Base-by-base conservation (phyloP, 2,329 filamentous ascomycete species). In the Fusarium napiforme region DNA sequence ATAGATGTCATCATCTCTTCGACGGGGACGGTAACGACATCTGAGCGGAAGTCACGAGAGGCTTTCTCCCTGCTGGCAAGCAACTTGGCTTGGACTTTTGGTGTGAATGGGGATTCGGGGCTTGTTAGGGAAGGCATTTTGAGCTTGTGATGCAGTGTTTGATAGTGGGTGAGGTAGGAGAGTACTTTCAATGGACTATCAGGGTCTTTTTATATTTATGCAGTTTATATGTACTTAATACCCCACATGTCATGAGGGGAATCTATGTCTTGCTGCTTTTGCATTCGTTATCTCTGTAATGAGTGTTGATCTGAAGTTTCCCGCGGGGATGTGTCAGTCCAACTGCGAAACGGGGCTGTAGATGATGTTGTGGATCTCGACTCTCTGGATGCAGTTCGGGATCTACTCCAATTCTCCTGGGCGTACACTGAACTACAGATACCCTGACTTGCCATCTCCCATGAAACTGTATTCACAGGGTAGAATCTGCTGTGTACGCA, bases 1-100 rank as follows among this genome's bases (percentile, higher is more conserved):
- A 79, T 77, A 50, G 77, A 75, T 60, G 77, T 66, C 77, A 78
- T 78, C 77, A 78, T 78, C 16, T 68, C 62, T 30, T 78, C 75
- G 5, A 73, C 65, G 4, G 75, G 77, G 7, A 77, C 76, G 5
- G 77, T 79, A 10, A 78, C 72, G 19, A 79, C 77, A 77, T 79
- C 77, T 43, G 77, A 78, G 39, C 77, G 74, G 43, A 78, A 79
- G 62, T 79, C 77, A 5, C 26, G 76, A 71, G 23, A 78, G 62
- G 56, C 76, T 71, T 30, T 77, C 65, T 55, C 56, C n/a, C 60
- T 39, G 40, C 37, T 69, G 18, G 55, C 40, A 21, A 60, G 59
- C 15, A 72, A 36, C 21, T 72, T 72, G 9, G 69, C 69, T 40
- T 57, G 40, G 15, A 72, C 64, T 32, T 69, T 69, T 7, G 68